Conservation (phyloP, 2,329 filamentous ascomycete genomes). For the Blumeriella jaapii region DNA sequence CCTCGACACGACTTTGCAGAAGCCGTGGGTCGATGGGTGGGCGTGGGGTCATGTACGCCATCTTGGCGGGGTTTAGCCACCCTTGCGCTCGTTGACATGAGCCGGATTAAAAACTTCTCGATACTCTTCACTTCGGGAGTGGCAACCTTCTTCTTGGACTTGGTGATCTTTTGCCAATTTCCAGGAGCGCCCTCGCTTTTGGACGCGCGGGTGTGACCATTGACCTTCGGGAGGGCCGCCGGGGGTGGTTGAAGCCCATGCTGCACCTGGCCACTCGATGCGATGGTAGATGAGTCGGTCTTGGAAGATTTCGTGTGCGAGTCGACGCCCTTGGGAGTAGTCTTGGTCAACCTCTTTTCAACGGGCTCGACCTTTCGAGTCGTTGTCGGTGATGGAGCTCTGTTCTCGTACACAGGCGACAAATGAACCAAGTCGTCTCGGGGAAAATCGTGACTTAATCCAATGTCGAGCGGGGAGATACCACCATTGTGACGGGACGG, state of each 20-base stretch:
- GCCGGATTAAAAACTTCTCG: slow-evolving; percentile 46
- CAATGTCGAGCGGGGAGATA: slow-evolving; percentile 25
- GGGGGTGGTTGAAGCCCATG: slow-evolving; percentile 7
- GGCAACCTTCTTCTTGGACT: slow-evolving; percentile 38
- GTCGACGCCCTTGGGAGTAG: background rate
- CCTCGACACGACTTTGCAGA: slow-evolving; percentile 5
- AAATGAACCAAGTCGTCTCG: slow-evolving; percentile 34
- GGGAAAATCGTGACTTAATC: slow-evolving; percentile 16
- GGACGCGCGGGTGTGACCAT: slow-evolving; percentile 40
- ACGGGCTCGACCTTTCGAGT: slow-evolving; percentile 40
- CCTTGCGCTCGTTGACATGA: slow-evolving; percentile 50
- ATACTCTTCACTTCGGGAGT: slow-evolving; percentile 37
- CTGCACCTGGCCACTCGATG: too few relatives aligned
- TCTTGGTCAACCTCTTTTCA: slow-evolving; percentile 2
- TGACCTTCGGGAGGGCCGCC: slow-evolving; percentile 29
- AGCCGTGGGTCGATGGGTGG: background rate
- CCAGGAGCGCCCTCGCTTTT: slow-evolving; percentile 41
- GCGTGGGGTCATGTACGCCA: background rate
- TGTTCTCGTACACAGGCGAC: slow-evolving; percentile 63
- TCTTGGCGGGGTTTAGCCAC: slow-evolving; percentile 34
- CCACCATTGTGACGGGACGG: slow-evolving; percentile 22
- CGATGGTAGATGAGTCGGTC: background rate
- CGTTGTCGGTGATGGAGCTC: slow-evolving; percentile 58
- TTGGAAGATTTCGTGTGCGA: background rate
- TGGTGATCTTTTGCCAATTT: slow-evolving; percentile 49